These are phyloP conservation scores for Cucurbitaria berberidis DNA, from an alignment of 2,329 filamentous ascomycete genomes.

Conservation along the genomic window DNA sequence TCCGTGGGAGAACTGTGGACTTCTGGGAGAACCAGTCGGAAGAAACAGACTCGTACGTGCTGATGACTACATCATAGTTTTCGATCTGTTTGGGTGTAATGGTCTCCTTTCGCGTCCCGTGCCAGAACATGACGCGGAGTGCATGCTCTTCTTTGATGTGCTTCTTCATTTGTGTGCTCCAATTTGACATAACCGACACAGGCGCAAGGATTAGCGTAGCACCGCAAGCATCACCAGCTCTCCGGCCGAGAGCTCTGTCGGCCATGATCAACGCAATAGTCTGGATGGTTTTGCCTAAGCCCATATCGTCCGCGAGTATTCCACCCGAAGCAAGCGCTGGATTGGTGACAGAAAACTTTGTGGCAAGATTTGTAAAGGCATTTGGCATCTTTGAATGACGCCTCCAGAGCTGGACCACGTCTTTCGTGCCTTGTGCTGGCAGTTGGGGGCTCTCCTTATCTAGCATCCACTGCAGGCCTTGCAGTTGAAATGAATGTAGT, in stretches of 20 bases:
- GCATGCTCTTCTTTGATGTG: conserved; percentile 70
- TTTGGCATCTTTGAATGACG: conserved; percentile 49
- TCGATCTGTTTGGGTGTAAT: conserved; percentile 63
- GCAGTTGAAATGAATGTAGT: conserved; percentile 76
- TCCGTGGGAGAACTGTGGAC: conserved; percentile 39
- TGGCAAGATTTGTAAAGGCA: conserved; percentile 72
- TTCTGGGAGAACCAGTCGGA: conserved; percentile 65
- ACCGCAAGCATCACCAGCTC: conserved; percentile 22
- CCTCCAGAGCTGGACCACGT: conserved; percentile 81
- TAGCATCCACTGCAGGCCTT: conserved; percentile 83
- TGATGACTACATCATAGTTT: conserved; percentile 78
- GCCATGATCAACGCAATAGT: conserved; percentile 79
- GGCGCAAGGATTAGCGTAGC: conserved; percentile 84
- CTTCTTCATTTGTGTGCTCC: conserved; percentile 77
- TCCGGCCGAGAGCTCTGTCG: conserved; percentile 48
- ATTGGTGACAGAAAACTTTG: conserved; percentile 66
- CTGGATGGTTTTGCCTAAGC: conserved; percentile 86
- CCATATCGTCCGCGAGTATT: conserved; percentile 92
- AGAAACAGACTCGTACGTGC: conserved; percentile 79
- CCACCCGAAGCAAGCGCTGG: conserved; percentile 78
- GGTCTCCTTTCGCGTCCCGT: conserved; percentile 64
- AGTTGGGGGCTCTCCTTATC: conserved; percentile 74
- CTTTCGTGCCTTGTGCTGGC: conserved; percentile 63
- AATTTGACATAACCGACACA: conserved; percentile 88
- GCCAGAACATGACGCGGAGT: conserved; percentile 75